Conservation (phyloP, 2,329 filamentous ascomycete genomes). For the Diaporthe batatas region DNA sequence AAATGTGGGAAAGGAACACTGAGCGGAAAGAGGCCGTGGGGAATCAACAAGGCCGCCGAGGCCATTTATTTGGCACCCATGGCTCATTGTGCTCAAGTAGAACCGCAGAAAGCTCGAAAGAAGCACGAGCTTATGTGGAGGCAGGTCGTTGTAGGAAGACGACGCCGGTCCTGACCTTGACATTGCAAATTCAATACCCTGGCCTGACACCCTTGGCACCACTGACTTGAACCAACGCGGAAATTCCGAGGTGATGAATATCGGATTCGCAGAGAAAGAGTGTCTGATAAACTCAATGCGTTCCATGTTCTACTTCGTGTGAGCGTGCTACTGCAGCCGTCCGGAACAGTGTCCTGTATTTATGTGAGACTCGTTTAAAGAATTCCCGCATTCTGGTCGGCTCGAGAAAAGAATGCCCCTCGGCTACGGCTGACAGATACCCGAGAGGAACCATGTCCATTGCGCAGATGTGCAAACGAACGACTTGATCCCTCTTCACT, state of each 20-base stretch:
- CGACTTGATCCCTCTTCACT: too few relatives aligned
- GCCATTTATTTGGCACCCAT: too few relatives aligned
- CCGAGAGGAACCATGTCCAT: too few relatives aligned
- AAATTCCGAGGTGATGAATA: conserved; percentile 1
- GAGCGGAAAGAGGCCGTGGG: not conserved
- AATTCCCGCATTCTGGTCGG: too few relatives aligned
- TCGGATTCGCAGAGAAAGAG: not conserved
- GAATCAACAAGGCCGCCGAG: too few relatives aligned
- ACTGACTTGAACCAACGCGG: not conserved
- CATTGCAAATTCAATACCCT: not conserved
- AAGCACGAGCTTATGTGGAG: not conserved
- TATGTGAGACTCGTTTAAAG: not conserved
- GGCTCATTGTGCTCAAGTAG: too few relatives aligned
- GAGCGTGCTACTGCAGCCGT: not conserved
- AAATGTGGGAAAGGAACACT: not conserved
- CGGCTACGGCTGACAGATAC: not conserved
- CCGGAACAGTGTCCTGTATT: not conserved
- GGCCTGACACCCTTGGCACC: too few relatives aligned
- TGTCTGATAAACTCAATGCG: too few relatives aligned
- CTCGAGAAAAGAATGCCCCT: not conserved
- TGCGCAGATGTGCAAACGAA: too few relatives aligned
- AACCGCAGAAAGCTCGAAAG: not conserved
- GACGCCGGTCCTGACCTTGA: not conserved
- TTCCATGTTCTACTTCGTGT: not conserved
- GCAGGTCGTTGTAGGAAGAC: not conserved